Conservation (phyloP, 352 stramenopile species). For the Globisporangium spiculum region DNA sequence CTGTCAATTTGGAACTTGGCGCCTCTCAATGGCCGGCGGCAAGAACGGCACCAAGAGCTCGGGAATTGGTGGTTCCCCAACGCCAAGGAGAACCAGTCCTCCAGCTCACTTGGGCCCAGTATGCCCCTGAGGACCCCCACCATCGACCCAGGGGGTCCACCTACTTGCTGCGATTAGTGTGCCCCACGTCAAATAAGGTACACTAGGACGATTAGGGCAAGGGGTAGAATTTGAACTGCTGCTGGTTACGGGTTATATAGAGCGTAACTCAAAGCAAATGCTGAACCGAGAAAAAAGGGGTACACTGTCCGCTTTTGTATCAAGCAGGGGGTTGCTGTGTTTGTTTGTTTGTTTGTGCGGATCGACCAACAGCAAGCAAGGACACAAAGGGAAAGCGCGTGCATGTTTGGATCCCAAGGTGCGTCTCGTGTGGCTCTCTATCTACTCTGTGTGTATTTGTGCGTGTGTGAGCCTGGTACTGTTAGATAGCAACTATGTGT, state of each 20-base stretch:
- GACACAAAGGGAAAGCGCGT: background rate
- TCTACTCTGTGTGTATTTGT: background rate
- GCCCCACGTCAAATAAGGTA: slow-evolving; percentile 1
- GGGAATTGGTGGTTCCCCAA: slow-evolving; percentile 84
- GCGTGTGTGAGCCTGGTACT: background rate
- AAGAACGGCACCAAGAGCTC: slow-evolving; percentile 18
- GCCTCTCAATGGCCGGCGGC: slow-evolving; percentile 32
- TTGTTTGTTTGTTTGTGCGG: background rate
- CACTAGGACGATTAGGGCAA: background rate
- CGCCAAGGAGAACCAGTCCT: slow-evolving; percentile 74
- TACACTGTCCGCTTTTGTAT: background rate
- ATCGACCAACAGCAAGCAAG: background rate
- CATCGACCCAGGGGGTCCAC: slow-evolving; percentile 8
- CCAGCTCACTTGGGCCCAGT: slow-evolving; percentile 54
- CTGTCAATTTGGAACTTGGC: slow-evolving; percentile 89
- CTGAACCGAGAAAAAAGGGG: background rate
- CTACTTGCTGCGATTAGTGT: background rate
- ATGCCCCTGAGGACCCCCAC: slow-evolving; percentile 35
- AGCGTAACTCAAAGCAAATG: background rate
- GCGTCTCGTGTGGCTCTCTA: slow-evolving; percentile 5
- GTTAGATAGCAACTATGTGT: background rate
- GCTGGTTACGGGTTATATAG: background rate
- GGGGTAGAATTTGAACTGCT: background rate
- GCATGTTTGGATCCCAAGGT: slow-evolving; percentile 26
- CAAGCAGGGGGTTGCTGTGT: background rate